Conservation (phyloP, 805 yeast species). For the Yamadazyma akitaensis region DNA sequence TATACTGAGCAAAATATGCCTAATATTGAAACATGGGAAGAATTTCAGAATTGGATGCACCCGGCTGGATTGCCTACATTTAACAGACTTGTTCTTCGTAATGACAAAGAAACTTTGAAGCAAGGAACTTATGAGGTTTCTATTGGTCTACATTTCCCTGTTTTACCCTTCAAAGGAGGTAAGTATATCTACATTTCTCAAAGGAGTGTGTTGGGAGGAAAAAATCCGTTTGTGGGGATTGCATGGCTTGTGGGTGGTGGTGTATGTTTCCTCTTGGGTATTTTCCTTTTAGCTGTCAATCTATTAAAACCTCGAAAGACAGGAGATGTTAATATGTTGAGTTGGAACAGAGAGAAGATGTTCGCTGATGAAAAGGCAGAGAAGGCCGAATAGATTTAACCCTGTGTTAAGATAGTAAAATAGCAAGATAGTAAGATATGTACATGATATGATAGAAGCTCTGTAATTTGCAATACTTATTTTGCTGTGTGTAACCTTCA, state of each 20-base stretch:
- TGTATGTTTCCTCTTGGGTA: constrained; percentile 56
- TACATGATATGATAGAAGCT: neutral
- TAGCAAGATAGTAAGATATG: neutral
- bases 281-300: constrained; percentile 52
- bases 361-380: constrained; percentile 1
- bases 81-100: constrained; percentile 54
- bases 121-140: constrained; percentile 62
- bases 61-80: constrained; percentile 41
- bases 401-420: no score
- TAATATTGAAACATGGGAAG: constrained; percentile 40
- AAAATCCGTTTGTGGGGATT: constrained; percentile 67
- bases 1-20: constrained; percentile 43
- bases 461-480: neutral
- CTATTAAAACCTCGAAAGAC: constrained; percentile 63
- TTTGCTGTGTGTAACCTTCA: no score
- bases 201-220: constrained; percentile 72
- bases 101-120: constrained; percentile 50
- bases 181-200: constrained; percentile 68
- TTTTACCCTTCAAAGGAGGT: constrained; percentile 60
- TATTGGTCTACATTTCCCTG: constrained; percentile 79
- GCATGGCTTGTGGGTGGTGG: constrained; percentile 77
- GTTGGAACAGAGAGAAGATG: constrained; percentile 59
- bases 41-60: constrained; percentile 48
- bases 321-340: constrained; percentile 67
- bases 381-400: no score